Conservation (phyloP, 1,284 basidiomycete genomes). For the Apiotrichum sp. region DNA sequence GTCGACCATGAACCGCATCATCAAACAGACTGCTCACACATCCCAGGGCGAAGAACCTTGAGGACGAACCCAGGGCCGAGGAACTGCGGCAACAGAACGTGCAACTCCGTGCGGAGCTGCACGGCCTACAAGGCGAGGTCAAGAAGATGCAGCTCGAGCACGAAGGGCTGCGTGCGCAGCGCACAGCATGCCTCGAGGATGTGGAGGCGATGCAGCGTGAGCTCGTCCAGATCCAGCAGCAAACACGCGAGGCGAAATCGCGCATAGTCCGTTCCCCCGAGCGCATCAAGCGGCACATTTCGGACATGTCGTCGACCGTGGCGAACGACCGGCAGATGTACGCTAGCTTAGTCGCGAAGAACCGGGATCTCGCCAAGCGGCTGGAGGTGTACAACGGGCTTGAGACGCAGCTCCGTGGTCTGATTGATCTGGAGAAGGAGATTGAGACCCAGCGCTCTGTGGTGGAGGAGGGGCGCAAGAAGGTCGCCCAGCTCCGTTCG, state of each 20-base stretch:
- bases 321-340: conserved; percentile 57
- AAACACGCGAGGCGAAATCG: conserved; percentile 56
- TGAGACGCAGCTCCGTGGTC: conserved; percentile 54
- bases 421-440: conserved; percentile 40
- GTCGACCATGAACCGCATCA: not conserved
- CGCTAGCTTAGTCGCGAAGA: conserved; percentile 60
- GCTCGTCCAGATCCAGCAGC: conserved; percentile 18
- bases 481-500: conserved; percentile 58
- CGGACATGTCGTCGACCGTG: conserved; percentile 59
- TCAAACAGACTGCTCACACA: too few species aligned
- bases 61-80: conserved; percentile 65
- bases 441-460: conserved; percentile 63
- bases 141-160: conserved; percentile 62
- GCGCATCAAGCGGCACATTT: conserved; percentile 70
- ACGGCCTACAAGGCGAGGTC: conserved; percentile 44
- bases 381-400: conserved; percentile 63
- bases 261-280: conserved; percentile 83
- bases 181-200: conserved; percentile 27
- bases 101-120: conserved; percentile 58
- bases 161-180: conserved; percentile 62
- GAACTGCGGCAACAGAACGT: conserved; percentile 59
- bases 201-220: conserved; percentile 24
- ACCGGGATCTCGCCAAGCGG: conserved; percentile 67
- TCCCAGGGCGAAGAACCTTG: conserved; percentile 58
- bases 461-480: conserved; percentile 59